These are phyloP conservation scores for Boletus barrowsii DNA, from an alignment of 768 basidiomycete species.

Conservation along the genomic window DNA sequence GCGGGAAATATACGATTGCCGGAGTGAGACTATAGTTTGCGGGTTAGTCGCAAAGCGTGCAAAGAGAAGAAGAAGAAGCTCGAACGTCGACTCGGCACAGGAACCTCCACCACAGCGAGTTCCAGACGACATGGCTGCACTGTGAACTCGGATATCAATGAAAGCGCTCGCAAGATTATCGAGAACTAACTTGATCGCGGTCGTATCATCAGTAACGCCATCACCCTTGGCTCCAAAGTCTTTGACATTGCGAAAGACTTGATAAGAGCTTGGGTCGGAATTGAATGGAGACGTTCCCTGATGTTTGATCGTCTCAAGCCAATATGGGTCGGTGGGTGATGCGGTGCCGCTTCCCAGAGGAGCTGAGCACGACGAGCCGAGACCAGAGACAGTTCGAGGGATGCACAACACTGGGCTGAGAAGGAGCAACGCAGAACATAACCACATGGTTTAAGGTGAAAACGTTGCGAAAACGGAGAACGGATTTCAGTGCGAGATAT, in stretches of 20 bases:
- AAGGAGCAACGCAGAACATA: slow-evolving; percentile 1
- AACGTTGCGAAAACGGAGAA: background rate
- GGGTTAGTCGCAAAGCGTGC: background rate
- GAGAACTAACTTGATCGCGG: slow-evolving; percentile 58
- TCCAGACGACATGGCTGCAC: slow-evolving; percentile 61
- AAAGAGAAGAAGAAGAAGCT: background rate
- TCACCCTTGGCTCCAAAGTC: slow-evolving; percentile 54
- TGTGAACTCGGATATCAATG: slow-evolving; percentile 24
- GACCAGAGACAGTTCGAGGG: slow-evolving; percentile 20
- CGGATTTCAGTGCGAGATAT: background rate
- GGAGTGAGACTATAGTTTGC: slow-evolving; percentile 39
- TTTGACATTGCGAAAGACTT: slow-evolving; percentile 77
- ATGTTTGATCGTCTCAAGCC: slow-evolving; percentile 69
- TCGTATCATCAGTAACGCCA: slow-evolving; percentile 72
- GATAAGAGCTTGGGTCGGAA: slow-evolving; percentile 47
- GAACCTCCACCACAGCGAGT: slow-evolving; percentile 55
- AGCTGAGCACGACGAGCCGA: slow-evolving; percentile 47
- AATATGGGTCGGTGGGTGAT: slow-evolving; percentile 44
- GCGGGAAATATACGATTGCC: slow-evolving; percentile 72
- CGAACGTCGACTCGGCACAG: slow-evolving; percentile 49
- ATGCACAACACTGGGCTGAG: slow-evolving; percentile 9
- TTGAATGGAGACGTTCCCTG: slow-evolving; percentile 71
- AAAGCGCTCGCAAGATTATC: background rate
- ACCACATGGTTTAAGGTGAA: slow-evolving; percentile 8
- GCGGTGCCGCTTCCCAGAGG: slow-evolving; percentile 51